phyloP scores from a whole-genome alignment of 2,329 filamentous ascomycete genomes.

The Exophiala sideris region DNA sequence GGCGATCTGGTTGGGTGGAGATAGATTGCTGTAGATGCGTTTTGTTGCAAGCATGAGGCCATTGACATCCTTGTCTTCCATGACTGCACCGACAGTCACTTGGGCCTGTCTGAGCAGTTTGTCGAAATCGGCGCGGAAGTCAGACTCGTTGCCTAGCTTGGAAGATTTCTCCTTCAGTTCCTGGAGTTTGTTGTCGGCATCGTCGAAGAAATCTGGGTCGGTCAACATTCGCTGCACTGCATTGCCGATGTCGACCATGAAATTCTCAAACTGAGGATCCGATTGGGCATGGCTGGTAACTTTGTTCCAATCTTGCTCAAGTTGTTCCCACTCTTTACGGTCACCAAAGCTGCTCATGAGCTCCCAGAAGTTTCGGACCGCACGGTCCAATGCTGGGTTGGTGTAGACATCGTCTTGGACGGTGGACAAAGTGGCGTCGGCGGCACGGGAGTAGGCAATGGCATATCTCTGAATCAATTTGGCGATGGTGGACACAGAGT shows the following conservation, averaged over 20 bases:
- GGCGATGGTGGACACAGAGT: conserved; percentile 77
- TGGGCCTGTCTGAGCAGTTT: conserved; percentile 67
- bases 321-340: conserved; percentile 67
- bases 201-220: conserved; percentile 80
- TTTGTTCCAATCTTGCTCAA: conserved; percentile 65
- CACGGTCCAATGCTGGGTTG: conserved; percentile 71
- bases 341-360: conserved; percentile 79
- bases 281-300: conserved; percentile 70
- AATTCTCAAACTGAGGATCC: conserved; percentile 76
- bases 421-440: conserved; percentile 63
- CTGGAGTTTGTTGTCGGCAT: conserved; percentile 64
- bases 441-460: conserved; percentile 69
- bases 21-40: conserved; percentile 68
- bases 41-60: conserved; percentile 64
- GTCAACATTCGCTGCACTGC: conserved; percentile 77
- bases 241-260: conserved; percentile 70
- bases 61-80: conserved; percentile 68
- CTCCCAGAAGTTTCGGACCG: conserved; percentile 75
- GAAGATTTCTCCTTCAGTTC: conserved; percentile 57
- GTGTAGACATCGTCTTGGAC: conserved; percentile 68
- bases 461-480: conserved; percentile 75
- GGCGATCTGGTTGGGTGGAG: conserved; percentile 59
- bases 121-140: conserved; percentile 69
- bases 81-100: conserved; percentile 63
- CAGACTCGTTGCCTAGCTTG: conserved; percentile 61